Base-by-base conservation (phyloP, 352 stramenopile species). In the Globisporangium splendens region DNA sequence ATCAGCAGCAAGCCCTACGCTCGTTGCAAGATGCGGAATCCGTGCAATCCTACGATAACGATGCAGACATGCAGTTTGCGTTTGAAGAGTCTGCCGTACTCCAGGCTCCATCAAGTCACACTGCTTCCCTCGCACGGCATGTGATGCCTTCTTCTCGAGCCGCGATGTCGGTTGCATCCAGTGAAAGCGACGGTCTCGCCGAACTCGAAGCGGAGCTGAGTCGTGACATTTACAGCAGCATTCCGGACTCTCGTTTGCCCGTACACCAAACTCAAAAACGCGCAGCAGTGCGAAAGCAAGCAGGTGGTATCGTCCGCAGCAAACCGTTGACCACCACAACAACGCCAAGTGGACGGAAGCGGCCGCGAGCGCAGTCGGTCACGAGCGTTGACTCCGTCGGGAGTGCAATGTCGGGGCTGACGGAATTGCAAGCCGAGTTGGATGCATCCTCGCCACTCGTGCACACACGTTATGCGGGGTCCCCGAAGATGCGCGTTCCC, bases 171-270 rank as follows among this genome's bases (percentile, higher is more conserved):
- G 49, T 63, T 28, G 73, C 71, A 2, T 68, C 66, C 6, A 69
- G 50, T 8, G 50, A 64, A 18, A 81, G 67, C 39, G 66, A 73
- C 33, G 70, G 64, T 6, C 63, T 86, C 8, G 69, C 69, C 21
- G 63, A 82, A 42, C 68, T 89, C 6, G 75, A 89, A 60, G 56
- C 56, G n/a, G 75, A 86, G 57, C 56, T 86, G 20, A 35, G 28
- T 6, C 63, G 39, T 12, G 61, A 61, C 33, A 17, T 64, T 8
- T 22, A 35, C 43, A 54, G 15, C 49, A 24, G 10, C 28, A 20
- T 39, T 17, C 18, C 13, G 18, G 28, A 35, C 5, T 31, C 24
- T 5, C 38, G 18, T 15, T 12, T 31, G n/a, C 12, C 17, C 28
- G 8, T 8, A 44, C 17, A 44, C 10, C 39, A 44, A 4, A 44